These are phyloP conservation scores for Arthroderma sp. DNA, from an alignment of 2,329 filamentous ascomycete genomes.

Conservation along the genomic window DNA sequence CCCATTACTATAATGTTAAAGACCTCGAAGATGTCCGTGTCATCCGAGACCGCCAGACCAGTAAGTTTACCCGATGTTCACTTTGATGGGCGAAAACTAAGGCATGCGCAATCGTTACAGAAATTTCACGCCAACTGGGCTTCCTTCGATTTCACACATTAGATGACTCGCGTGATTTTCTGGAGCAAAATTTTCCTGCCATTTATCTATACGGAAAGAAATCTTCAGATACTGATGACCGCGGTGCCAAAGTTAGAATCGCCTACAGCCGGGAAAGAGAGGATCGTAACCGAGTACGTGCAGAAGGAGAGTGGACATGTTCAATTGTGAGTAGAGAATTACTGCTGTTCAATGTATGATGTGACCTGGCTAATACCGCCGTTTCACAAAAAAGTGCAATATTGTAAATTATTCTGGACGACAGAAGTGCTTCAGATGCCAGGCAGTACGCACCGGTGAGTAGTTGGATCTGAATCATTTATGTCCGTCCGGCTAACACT, in stretches of 20 bases:
- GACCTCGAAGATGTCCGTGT: conserved; percentile 44
- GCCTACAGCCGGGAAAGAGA: conserved; percentile 42
- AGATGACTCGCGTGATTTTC: conserved; percentile 38
- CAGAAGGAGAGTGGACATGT: conserved; percentile 46
- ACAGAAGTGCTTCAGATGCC: conserved; percentile 45
- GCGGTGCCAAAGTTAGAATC: conserved; percentile 35
- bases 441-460: conserved; percentile 40
- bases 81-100: neutral
- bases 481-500: too few species aligned
- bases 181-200: conserved; percentile 39
- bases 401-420: conserved; percentile 45
- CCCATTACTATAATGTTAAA: conserved; percentile 37
- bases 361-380: neutral
- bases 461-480: conserved; percentile 5
- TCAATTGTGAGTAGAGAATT: conserved; percentile 31
- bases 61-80: conserved; percentile 23
- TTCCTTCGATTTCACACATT: conserved; percentile 42
- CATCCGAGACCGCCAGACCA: conserved; percentile 46
- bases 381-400: conserved; percentile 32
- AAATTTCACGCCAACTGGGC: conserved; percentile 42
- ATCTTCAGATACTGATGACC: conserved; percentile 24
- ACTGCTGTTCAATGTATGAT: neutral
- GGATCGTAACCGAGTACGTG: conserved; percentile 33
- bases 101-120: conserved; percentile 20
- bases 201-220: conserved; percentile 37